phyloP scores from a whole-genome alignment of 108 stramenopile species.

The Cyclotella cryptica region DNA sequence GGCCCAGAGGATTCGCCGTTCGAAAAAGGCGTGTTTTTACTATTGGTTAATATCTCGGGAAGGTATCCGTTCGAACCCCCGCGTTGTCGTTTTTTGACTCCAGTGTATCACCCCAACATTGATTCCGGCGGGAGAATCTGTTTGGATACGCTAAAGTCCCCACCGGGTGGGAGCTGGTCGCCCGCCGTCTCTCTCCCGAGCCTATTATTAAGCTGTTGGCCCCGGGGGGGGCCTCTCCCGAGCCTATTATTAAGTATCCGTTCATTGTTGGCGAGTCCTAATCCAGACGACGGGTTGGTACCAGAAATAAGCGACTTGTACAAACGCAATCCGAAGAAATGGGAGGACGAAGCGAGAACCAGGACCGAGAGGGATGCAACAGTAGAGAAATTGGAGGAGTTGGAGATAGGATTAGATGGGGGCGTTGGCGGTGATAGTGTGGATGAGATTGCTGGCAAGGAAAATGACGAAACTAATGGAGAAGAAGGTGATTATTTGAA shows the following conservation, averaged over 20 bases:
- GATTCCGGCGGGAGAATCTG: slow-evolving; percentile 76
- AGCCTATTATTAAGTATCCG: slow-evolving; percentile 72
- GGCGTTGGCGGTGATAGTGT: background rate
- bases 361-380: slow-evolving; percentile 50
- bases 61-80: slow-evolving; percentile 80
- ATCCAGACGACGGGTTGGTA: slow-evolving; percentile 79
- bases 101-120: slow-evolving; percentile 76
- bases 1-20: slow-evolving; percentile 74
- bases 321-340: slow-evolving; percentile 36
- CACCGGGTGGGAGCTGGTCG: slow-evolving; percentile 69
- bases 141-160: slow-evolving; percentile 69
- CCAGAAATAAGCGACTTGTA: slow-evolving; percentile 69
- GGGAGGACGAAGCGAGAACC: slow-evolving; percentile 44
- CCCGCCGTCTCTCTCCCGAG: slow-evolving; percentile 76
- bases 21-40: slow-evolving; percentile 66
- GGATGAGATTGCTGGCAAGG: background rate
- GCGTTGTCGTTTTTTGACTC: slow-evolving; percentile 72
- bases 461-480: background rate
- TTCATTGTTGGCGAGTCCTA: slow-evolving; percentile 72
- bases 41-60: slow-evolving; percentile 56
- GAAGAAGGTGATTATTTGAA: background rate
- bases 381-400: slow-evolving; percentile 43
- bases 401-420: slow-evolving; percentile 35
- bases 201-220: slow-evolving; percentile 67
- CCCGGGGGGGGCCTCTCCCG: no score